Evolutionary conservation across 106 monocot genomes (phyloP), one percentile per base, ranked within the genome.

Genomic region (Narthecium ossifragum): DNA sequence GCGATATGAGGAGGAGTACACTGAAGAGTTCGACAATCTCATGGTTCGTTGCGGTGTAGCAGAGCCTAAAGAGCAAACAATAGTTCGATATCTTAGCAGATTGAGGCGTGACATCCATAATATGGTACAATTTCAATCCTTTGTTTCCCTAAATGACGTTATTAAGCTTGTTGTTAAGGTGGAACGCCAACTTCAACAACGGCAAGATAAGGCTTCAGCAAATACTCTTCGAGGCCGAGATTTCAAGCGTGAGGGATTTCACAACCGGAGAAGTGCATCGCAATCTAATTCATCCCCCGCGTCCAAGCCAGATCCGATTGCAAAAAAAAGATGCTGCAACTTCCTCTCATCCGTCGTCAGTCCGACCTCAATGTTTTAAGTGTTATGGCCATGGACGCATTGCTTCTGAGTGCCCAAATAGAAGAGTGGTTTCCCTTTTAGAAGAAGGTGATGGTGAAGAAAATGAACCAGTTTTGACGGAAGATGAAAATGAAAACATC

Each of bases 51-150:
- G 37, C 22, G 41, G 36, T 7, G 15, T 73, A 34, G 23, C 20
- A 0, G 72, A 73, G 32, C 50, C 56, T 2, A 51, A 71, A 18
- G 56, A 68, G 49, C 48, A 67, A 57, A 64, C 62, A n/a, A 68
- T 77, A n/a, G 62, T 68, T 51, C 5, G 68, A 9, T 72, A 62
- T 53, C 53, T 72, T 41, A 46, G 62, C 20, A 55, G 23, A 2
- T 17, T 41, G 17, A 3, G 41, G 41, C 14, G 2, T 8, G 41
- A 41, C 2, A 41, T 41, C 11, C 14, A 1, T 17, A 41, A 12
- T 17, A 41, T 12, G 10, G 41, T 41, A 17, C 41, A 41, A 41
- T 8, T 41, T 2, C 41, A 41, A 41, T 12, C 41, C 17, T 41
- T 14, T 41, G 11, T 11, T 2, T 14, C 41, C 17, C 17, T 14